Evolutionary conservation across 192 early-diverging fungal genomes (phyloP), one percentile per base, ranked within the genome.

Genomic region (Lobosporangium transversale): DNA sequence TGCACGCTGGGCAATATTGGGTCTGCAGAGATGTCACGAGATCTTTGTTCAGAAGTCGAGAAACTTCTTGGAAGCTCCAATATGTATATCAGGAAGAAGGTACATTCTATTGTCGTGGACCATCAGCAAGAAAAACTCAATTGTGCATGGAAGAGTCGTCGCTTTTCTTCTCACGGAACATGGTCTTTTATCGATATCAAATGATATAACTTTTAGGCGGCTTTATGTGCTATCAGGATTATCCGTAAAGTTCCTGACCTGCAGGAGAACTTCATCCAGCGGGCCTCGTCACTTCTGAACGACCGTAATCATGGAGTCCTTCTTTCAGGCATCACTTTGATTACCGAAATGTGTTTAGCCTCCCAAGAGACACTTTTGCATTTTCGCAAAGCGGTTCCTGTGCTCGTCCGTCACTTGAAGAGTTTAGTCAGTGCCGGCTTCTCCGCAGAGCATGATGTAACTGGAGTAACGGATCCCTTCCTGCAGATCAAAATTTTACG

Each of bases 291-390:
- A 14, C 81, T 98, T 29, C 70, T 98, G 58, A 88, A 87, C 70
- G 97, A 99, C 69, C 91, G 94, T 66, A 96, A 97, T 76, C 98
- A 97, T 62, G 97, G 96, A 59, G 98, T 98, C 44, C 85, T 96
- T 40, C 85, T 98, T 49, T 94, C 96, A 15, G 97, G 93, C 6
- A 85, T 93, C 29, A 94, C 96, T 30, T 86, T 99, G 43, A 84
- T 96, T 49, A 90, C 83, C 3, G 96, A 98, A 84, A 92, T 99
- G 88, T 97, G 95, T 79, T 78, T 83, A 40, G 75, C 88, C 54
- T 88, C 84, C 43, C 80, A 84, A 35, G 89, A 92, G 29, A 91
- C 91, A 11, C 81, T 92, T 2, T 78, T 83, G 11, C 84, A 90
- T 37, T 89, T 93, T 53, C 89, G 94, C 37, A 88, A 89, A 66